Base-by-base conservation (phyloP, 2,329 filamentous ascomycete genomes). In the Claviceps arundinis region DNA sequence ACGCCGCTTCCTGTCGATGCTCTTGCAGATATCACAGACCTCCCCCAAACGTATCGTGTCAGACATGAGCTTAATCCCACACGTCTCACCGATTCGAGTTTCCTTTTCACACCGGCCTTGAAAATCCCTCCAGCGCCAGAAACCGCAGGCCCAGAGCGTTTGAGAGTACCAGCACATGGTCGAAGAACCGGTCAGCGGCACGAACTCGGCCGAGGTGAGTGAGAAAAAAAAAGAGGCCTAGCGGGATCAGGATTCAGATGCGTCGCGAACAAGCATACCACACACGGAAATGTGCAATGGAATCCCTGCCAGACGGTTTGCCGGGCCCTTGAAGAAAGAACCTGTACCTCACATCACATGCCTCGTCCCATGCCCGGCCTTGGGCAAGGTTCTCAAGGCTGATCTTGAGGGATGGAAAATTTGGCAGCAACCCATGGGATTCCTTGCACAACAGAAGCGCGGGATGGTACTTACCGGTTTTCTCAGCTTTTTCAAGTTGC, bases 141-240 rank as follows among this genome's bases (percentile, higher is more conserved):
- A 91, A 64, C 87, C 86, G 72, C 91, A 97, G 53, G 70, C 70
- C 78, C 87, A 95, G 61, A 81, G 79, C 68, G 85, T 89, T 70
- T 91, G 86, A 64, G 96, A 89, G 75, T 90, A 97, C 76, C 93
- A 96, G 74, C 91, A 96, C 91, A 97, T 95, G 60, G 65, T 76
- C 53, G 52, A 51, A 52, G 53, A 51, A 53, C 59, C 57, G 57
- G 56, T 52, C 55, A 54, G 56, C 55, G 44, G 54, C 52, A 43
- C 43, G 40, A 48, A 48, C 45, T 51, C 49, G 48, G 46, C 53
- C 52, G 50, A 52, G 49, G 50, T 48, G 52, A 44, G 54, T 46
- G 37, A 37, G 37, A 48, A 47, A 37, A 37, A 19, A 53, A 24
- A 45, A 45, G 8, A 40, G n/a, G 5, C 16, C 43, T 56, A 58